A percentile compares a stretch with the other conserved stretches of the same genome.
Conservation (phyloP, 2,329 filamentous ascomycete species). For the Intubia oerlemansii region DNA sequence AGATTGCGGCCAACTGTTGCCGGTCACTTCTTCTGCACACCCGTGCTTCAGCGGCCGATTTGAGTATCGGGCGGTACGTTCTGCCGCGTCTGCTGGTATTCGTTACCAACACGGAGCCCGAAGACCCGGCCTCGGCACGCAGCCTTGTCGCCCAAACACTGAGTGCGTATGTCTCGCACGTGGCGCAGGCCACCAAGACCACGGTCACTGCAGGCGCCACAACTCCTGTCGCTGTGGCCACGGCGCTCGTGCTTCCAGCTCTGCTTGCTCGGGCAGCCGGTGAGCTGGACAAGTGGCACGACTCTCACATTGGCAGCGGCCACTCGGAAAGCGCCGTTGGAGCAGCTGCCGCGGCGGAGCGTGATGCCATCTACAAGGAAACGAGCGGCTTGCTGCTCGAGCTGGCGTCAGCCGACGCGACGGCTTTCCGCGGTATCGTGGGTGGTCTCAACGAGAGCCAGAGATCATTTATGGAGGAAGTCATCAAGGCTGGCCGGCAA, state of each 20-base stretch:
- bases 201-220: constrained; percentile 14
- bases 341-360: constrained; percentile 16
- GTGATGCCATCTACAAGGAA: constrained; percentile 40
- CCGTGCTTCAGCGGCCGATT: constrained; percentile 40
- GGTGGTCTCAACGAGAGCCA: constrained; percentile 47
- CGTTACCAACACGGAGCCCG: constrained; percentile 43
- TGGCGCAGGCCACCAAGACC: constrained; percentile 1
- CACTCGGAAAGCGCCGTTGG: too few species aligned
- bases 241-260: constrained; percentile 57
- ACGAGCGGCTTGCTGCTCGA: constrained; percentile 61
- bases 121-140: constrained; percentile 62
- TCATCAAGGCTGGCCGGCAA: constrained; percentile 44
- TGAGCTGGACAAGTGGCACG: constrained; percentile 19
- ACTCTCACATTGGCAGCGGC: too few species aligned
- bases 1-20: constrained; percentile 76
- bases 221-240: constrained; percentile 33
- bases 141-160: constrained; percentile 52
- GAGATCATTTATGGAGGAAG: constrained; percentile 58
- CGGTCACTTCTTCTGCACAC: constrained; percentile 58
- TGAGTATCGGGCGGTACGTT: constrained; percentile 53
- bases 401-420: constrained; percentile 54
- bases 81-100: constrained; percentile 60
- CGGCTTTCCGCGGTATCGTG: constrained; percentile 54
- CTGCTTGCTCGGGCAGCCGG: constrained; percentile 51
- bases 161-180: constrained; percentile 40